Base-by-base conservation (phyloP, 2,329 filamentous ascomycete species). In the Mollisiaceae sp. region DNA sequence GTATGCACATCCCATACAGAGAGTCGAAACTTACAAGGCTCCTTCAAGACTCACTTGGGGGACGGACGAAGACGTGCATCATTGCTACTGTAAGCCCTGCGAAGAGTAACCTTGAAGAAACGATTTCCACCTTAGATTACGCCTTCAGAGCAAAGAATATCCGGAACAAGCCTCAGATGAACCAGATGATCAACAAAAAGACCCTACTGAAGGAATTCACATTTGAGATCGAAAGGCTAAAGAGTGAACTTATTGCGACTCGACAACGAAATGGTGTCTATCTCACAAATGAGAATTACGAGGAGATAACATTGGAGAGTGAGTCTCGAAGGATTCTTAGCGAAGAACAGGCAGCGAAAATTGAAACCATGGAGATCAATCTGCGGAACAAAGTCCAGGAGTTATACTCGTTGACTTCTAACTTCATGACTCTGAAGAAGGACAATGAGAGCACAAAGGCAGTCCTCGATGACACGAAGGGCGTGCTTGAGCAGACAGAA, bases 71-170 rank as follows among this genome's bases (percentile, higher is more conserved):
- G 77, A 99, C 95, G 0, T 99, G 95, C 81, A 99, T 99, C 71
- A 98, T 99, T 74, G 95, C 95, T 6, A 99, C 95, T 0, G 86
- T 99, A 47, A 98, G 95, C 2, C 94, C 95, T 0, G 93, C 94
- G 8, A 96, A 95, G 78, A 94, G 90, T 78, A 99, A 98, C 73
- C 83, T 99, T 1, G 95, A 99, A 75, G 95, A 99, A 78, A 99
- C 96, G 0, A 98, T 99, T 66, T 98, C 95, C 0, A 99, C 96
- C 0, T 85, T 99, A 1, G 95, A 99, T 77, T 99, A 99, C 76
- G 96, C 95, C 12, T 98, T 98, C 80, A 88, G 95, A 56, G 95
- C 95, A 18, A 99, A 99, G 82, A 98, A 99, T 72, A 99, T 99
- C 74, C 91, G 92, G 59, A 99, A 99, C 79, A 97, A 97, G 79